These are phyloP conservation scores for Apiotrichum sp. DNA, from an alignment of 1,284 basidiomycete species.

Conservation along the genomic window DNA sequence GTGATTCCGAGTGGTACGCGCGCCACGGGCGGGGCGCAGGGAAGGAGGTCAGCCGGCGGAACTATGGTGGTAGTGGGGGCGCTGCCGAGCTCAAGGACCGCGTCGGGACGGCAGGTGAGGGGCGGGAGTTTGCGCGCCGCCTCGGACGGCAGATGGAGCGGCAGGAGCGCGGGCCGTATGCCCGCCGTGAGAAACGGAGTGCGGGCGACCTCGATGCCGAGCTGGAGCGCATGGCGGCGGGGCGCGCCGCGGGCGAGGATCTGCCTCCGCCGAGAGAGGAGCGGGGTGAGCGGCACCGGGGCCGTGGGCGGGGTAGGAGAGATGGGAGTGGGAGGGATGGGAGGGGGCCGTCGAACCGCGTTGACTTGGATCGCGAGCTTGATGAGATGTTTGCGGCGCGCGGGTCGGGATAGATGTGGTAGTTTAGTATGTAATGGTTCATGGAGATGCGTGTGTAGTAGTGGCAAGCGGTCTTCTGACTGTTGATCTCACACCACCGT, in stretches of 20 bases:
- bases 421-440: too few species aligned
- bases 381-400: conserved; percentile 19
- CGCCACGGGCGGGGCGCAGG: conserved; percentile 34
- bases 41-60: conserved; percentile 27
- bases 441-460: too few species aligned
- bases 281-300: conserved; percentile 2
- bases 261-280: neutral
- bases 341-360: conserved; percentile 18
- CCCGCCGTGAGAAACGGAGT: conserved; percentile 8
- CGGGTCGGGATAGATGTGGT: neutral
- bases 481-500: too few species aligned
- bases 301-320: conserved; percentile 10
- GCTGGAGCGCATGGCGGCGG: conserved; percentile 28
- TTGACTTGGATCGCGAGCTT: conserved; percentile 34
- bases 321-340: conserved; percentile 9
- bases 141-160: conserved; percentile 20
- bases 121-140: conserved; percentile 30
- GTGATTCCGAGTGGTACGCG: conserved; percentile 36
- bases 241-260: conserved; percentile 15
- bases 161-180: conserved; percentile 17
- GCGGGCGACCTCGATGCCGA: conserved; percentile 36
- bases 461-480: too few species aligned
- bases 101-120: conserved; percentile 22
- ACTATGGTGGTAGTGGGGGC: conserved; percentile 7
- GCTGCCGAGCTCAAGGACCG: conserved; percentile 13